A percentile compares a stretch with the other conserved stretches of the same genome.
Conservation (phyloP, 2,329 filamentous ascomycete species). For the Plenodomus biglobosus region DNA sequence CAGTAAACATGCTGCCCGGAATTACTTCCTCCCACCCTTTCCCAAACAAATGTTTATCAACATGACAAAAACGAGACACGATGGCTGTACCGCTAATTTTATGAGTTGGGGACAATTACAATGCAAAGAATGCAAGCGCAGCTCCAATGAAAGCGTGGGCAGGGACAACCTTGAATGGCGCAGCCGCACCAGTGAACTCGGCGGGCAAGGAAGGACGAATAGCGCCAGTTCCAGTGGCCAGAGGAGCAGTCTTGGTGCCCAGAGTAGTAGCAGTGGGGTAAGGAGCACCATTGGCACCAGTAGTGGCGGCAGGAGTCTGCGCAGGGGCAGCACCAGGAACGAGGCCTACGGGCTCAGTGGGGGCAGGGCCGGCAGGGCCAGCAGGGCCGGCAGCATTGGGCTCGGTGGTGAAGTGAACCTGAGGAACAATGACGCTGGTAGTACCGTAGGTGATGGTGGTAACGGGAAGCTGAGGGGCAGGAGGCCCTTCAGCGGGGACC, state of each 20-base stretch:
- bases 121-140: constrained; percentile 36
- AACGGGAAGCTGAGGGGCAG: constrained; percentile 8
- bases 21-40: not conserved
- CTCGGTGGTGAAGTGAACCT: constrained; percentile 48
- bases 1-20: not conserved
- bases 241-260: constrained; percentile 23
- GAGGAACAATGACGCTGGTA: constrained; percentile 51
- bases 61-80: not conserved
- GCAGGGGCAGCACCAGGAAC: constrained; percentile 38
- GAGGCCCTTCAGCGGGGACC: constrained; percentile 1
- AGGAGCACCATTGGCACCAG: constrained; percentile 6
- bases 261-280: constrained; percentile 19
- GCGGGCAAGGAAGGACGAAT: constrained; percentile 21
- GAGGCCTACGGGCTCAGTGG: constrained; percentile 40
- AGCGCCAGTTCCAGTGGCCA: constrained; percentile 32
- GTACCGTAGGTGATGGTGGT: constrained; percentile 49
- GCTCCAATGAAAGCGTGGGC: constrained; percentile 32
- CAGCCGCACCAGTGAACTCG: constrained; percentile 42
- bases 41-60: not conserved
- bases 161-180: constrained; percentile 23
- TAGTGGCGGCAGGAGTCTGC: constrained; percentile 31
- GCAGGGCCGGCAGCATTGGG: constrained; percentile 31
- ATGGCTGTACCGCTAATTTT: not conserved
- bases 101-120: constrained; percentile 21
- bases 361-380: constrained; percentile 29